These are phyloP conservation scores for Wallacemonas sp. DNA, from an alignment of 208 protist genomes.

Conservation along the genomic window DNA sequence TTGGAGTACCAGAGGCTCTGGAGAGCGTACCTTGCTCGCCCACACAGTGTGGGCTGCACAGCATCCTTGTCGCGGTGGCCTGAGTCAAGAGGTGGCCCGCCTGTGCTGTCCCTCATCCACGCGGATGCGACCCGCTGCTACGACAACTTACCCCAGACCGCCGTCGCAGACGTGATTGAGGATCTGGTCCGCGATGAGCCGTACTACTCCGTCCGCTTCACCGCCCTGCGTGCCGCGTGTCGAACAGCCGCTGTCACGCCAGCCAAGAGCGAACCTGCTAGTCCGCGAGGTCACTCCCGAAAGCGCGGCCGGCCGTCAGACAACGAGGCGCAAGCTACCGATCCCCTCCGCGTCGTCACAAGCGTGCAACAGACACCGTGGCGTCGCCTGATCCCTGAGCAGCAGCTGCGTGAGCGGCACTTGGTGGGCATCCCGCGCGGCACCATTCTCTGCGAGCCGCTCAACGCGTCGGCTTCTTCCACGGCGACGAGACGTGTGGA, in stretches of 20 bases:
- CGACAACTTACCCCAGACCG: conserved; percentile 61
- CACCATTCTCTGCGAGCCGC: conserved; percentile 44
- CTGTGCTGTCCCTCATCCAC: conserved; percentile 34
- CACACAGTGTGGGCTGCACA: too few relatives aligned
- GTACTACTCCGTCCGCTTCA: conserved; percentile 48
- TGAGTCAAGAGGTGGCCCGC: too few relatives aligned
- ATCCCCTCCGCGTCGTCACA: neutral
- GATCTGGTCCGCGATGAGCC: conserved; percentile 41
- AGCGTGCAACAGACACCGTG: conserved; percentile 22
- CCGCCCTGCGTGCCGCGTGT: neutral
- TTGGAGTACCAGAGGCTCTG: conserved; percentile 9
- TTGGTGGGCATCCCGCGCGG: conserved; percentile 43
- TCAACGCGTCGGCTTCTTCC: neutral
- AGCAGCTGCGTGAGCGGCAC: conserved; percentile 19
- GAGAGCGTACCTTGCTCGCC: neutral
- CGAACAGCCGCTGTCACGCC: too few relatives aligned
- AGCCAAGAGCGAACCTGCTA: too few relatives aligned
- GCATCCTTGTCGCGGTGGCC: too few relatives aligned
- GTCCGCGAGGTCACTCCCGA: too few relatives aligned
- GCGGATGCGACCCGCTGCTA: conserved; percentile 72
- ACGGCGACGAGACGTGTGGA: neutral
- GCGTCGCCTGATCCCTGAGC: conserved; percentile 24
- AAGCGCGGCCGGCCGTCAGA: neutral
- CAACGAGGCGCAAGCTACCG: neutral
- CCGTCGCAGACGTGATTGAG: conserved; percentile 37